A percentile compares a stretch with the other conserved stretches of the same genome.
phyloP scores from a whole-genome alignment of 768 basidiomycete genomes.

The Baorangia bicolor region DNA sequence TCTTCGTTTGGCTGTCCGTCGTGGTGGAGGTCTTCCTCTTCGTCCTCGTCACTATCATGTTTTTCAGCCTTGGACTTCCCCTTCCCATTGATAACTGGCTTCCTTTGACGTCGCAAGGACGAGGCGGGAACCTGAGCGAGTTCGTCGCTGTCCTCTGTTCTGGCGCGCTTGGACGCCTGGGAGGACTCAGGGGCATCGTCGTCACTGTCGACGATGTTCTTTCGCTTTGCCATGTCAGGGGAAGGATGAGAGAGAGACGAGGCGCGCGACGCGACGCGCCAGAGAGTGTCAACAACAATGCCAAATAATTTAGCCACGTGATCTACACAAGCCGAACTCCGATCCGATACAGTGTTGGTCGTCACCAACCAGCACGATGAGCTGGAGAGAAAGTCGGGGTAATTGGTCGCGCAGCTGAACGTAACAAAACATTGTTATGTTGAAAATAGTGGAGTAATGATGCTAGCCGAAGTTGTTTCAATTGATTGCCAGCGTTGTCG shows the following conservation, averaged over 20 bases:
- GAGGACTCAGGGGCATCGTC: constrained; percentile 34
- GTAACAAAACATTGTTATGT: background rate
- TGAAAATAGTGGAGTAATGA: background rate
- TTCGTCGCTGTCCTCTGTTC: constrained; percentile 41
- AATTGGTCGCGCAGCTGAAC: background rate
- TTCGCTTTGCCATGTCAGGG: constrained; percentile 54
- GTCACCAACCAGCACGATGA: background rate
- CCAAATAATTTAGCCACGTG: constrained; percentile 23
- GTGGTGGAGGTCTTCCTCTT: constrained; percentile 35
- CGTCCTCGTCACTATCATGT: constrained; percentile 31
- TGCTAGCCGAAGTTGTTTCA: constrained; percentile 19
- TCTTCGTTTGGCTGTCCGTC: constrained; percentile 44
- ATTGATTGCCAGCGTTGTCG: constrained; percentile 1
- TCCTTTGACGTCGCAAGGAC: constrained; percentile 26
- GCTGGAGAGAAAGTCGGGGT: background rate
- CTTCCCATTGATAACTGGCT: constrained; percentile 31
- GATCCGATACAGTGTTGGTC: background rate
- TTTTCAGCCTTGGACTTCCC: constrained; percentile 32
- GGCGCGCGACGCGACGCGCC: constrained; percentile 31
- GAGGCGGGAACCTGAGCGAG: constrained; percentile 19
- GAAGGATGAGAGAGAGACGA: constrained; percentile 5
- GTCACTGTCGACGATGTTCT: constrained; percentile 43
- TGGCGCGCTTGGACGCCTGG: constrained; percentile 44
- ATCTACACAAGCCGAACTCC: background rate
- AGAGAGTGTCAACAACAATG: constrained; percentile 17